Evolutionary conservation across 129 eudicot species (phyloP), one percentile per base, ranked within the genome.

Genomic region (Helichrysum umbraculigerum): DNA sequence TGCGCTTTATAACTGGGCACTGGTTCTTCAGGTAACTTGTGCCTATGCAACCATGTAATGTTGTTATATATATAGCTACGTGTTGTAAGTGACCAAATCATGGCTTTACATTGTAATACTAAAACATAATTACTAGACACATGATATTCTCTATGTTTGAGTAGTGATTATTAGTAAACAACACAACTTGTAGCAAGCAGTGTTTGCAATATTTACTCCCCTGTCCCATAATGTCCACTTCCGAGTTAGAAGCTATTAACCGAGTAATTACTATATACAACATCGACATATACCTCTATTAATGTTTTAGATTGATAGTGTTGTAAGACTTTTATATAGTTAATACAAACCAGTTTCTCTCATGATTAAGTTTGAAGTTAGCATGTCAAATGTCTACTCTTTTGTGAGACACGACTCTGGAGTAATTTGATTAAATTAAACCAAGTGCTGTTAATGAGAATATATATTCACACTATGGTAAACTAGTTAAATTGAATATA

Each of bases 1-100:
- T 85, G 98, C 98, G 54, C 91, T 93, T 74, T 93, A 93, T 83
- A 93, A 93, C 76, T 90, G 97, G 97, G 98, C 97, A 37, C 79
- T 93, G 66, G 96, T 93, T 83, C 97, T 90, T 81, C 98, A 93
- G 91, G 96, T 93, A 72, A 74, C 68, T 69, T 51, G 66, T 81
- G 69, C 51, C 60, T 47, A 29, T 60, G n/a, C 47, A 78, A 76
- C 65, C 74, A 56, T 16, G 59, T 74, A 41, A 74, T 28, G 30
- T 9, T 29, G 22, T 21, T 16, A 39, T 10, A 19, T 74, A 21
- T 60, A 35, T 72, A 58, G 67, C 34, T 34, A 35, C 21, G 29
- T 72, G 56, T 35, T 25, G 57, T 59, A 59, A 3, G 70, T 1
- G 16, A 29, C 59, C 41, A 59, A 39, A 60, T 32, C 63, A 12